These are phyloP conservation scores for Dioscorea dumetorum DNA, from an alignment of 106 monocot genomes.

Conservation along the genomic window DNA sequence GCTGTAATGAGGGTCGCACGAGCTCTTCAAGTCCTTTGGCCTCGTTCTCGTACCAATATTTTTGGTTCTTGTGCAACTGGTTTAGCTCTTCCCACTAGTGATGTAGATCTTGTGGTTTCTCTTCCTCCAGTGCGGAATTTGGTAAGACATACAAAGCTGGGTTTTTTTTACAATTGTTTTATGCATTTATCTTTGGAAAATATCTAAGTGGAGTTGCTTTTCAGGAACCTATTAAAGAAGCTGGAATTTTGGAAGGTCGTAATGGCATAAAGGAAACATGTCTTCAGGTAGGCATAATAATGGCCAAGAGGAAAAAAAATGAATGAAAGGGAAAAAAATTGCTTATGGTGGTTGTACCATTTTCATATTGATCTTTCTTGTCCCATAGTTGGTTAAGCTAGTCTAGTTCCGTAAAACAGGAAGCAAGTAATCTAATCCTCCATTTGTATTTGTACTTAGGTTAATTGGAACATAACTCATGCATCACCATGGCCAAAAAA, in stretches of 20 bases:
- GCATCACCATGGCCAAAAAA: too few species aligned
- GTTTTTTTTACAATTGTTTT: not conserved
- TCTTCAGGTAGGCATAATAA: conserved; percentile 58
- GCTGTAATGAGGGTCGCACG: conserved; percentile 84
- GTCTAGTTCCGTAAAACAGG: too few species aligned
- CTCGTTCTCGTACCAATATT: conserved; percentile 83
- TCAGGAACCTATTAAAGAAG: conserved; percentile 99
- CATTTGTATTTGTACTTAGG: too few species aligned
- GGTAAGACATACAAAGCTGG: conserved; percentile 40
- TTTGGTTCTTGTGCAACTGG: conserved; percentile 98
- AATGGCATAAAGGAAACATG: conserved; percentile 99
- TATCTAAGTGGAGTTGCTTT: conserved; percentile 11
- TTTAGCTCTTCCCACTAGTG: conserved; percentile 93
- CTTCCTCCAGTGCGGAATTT: conserved; percentile 98
- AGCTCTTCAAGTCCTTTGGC: conserved; percentile 95
- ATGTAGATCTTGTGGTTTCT: conserved; percentile 97
- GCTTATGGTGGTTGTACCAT: too few species aligned
- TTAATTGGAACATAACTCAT: too few species aligned
- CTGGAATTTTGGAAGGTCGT: conserved; percentile 98
- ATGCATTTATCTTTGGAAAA: not conserved
- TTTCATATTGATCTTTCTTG: too few species aligned
- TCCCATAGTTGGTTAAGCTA: too few species aligned
- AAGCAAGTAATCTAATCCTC: too few species aligned
- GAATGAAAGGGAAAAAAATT: too few species aligned
- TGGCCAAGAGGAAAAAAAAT: too few species aligned